Evolutionary conservation across 768 basidiomycete species (phyloP).

Genomic region (Trametes villosa): DNA sequence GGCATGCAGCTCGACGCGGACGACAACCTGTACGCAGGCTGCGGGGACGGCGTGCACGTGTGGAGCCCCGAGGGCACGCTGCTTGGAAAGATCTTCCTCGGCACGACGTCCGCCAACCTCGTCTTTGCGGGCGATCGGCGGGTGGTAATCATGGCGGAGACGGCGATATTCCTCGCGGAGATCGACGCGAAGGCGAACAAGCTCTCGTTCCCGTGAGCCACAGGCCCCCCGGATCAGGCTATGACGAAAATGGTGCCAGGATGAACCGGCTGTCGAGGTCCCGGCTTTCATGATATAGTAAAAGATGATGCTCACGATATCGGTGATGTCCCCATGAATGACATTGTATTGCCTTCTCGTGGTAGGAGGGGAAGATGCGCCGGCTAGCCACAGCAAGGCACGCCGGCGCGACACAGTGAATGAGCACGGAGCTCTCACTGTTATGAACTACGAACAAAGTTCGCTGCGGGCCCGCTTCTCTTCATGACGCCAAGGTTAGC

Average conservation of each 20-base stretch:
- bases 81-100: conserved; percentile 67
- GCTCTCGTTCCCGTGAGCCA: conserved; percentile 33
- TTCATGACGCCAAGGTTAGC: conserved; percentile 63
- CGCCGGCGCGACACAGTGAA: no score
- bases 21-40: conserved; percentile 70
- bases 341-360: not conserved
- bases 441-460: conserved; percentile 45
- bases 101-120: conserved; percentile 41
- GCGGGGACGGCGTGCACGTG: conserved; percentile 72
- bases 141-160: conserved; percentile 46
- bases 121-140: conserved; percentile 46
- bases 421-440: no score
- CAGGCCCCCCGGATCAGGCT: no score
- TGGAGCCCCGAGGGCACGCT: conserved; percentile 59
- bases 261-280: not conserved
- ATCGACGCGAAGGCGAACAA: conserved; percentile 39
- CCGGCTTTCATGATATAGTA: not conserved
- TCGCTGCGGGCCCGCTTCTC: conserved; percentile 53
- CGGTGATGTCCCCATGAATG: not conserved
- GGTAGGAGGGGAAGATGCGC: not conserved
- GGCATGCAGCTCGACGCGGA: conserved; percentile 66
- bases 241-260: not conserved
- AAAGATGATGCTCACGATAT: not conserved
- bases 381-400: not conserved
- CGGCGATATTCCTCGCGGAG: conserved; percentile 43